Evolutionary conservation across 371 early-diverging fungal species (phyloP), one percentile per base, ranked within the genome.

Genomic region (Mortierella sp.): DNA sequence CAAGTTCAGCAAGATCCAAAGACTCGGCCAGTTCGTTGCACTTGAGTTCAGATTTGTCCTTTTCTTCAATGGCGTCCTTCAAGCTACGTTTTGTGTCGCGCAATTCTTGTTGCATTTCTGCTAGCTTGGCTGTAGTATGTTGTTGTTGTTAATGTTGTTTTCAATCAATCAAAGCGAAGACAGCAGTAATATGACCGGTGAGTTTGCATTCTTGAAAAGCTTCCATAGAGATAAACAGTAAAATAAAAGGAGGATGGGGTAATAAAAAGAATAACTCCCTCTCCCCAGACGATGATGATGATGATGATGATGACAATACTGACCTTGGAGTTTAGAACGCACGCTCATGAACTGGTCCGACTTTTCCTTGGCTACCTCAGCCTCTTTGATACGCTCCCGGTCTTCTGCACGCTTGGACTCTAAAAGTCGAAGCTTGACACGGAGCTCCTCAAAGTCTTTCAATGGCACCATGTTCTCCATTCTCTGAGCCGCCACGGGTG

Each of bases 341-440:
- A 88, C 81, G 14, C 88, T 85, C 64, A 87, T 64, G 57, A 92
- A 88, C 65, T 91, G 90, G 60, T 93, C 93, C 5, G 93, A 89
- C 68, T 95, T 94, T 45, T 88, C 88, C 19, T 86, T 91, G 19
- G 91, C 75, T 58, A 87, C 87, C 65, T 96, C 97, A 29, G 92
- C 83, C 51, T 94, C 91, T 43, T 87, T 82, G 57, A 92, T 79
- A 37, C 83, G 83, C 70, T 93, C 94, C 12, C 93, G 86, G 68
- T 96, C 97, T 62, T 96, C 94, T 1, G 87, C 85, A 9, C 96
- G 92, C 81, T 94, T 94, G 29, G 81, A 77, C 81, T 97, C 97
- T 44, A 96, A 80, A 47, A 92, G 86, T 57, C 88, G 88, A 37
- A 95, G 84, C 76, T 94, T 94, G 52, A 93, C 82, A n/a, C 91